Evolutionary conservation across 2,329 filamentous ascomycete species (phyloP).

Genomic region (Orbilia javanica): DNA sequence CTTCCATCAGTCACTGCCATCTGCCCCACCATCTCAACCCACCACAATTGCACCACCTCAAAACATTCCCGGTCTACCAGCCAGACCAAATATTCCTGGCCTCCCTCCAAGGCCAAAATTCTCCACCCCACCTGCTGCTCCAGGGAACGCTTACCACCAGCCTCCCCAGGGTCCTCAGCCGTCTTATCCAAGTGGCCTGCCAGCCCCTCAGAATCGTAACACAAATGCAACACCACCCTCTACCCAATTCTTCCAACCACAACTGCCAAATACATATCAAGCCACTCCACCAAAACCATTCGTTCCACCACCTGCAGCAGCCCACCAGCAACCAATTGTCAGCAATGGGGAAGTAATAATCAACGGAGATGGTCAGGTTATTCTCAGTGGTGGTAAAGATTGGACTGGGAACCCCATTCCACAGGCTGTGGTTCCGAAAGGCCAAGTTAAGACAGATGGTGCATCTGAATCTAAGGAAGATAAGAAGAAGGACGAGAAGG

Average conservation of each 20-base stretch:
- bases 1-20: slow-evolving; percentile 58
- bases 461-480: slow-evolving; percentile 35
- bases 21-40: slow-evolving; percentile 57
- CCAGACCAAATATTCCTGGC: slow-evolving; percentile 70
- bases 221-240: slow-evolving; percentile 33
- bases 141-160: slow-evolving; percentile 59
- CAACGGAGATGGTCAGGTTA: slow-evolving; percentile 54
- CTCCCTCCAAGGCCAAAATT: slow-evolving; percentile 74
- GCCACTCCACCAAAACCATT: slow-evolving; percentile 50
- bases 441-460: slow-evolving; percentile 20
- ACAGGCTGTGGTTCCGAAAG: slow-evolving; percentile 31
- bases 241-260: slow-evolving; percentile 53
- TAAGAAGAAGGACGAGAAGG: slow-evolving; percentile 59
- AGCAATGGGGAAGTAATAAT: slow-evolving; percentile 58
- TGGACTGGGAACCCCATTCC: slow-evolving; percentile 56
- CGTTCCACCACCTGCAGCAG: slow-evolving; percentile 13
- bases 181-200: slow-evolving; percentile 34
- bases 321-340: slow-evolving; percentile 25
- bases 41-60: slow-evolving; percentile 64
- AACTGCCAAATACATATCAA: slow-evolving; percentile 40
- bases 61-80: slow-evolving; percentile 67
- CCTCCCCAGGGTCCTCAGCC: slow-evolving; percentile 53
- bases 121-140: slow-evolving; percentile 64
- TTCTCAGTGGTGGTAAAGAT: slow-evolving; percentile 55
- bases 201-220: slow-evolving; percentile 41